phyloP scores from a whole-genome alignment of 116 monocot genomes.

The Papilionanthe hybrid region DNA sequence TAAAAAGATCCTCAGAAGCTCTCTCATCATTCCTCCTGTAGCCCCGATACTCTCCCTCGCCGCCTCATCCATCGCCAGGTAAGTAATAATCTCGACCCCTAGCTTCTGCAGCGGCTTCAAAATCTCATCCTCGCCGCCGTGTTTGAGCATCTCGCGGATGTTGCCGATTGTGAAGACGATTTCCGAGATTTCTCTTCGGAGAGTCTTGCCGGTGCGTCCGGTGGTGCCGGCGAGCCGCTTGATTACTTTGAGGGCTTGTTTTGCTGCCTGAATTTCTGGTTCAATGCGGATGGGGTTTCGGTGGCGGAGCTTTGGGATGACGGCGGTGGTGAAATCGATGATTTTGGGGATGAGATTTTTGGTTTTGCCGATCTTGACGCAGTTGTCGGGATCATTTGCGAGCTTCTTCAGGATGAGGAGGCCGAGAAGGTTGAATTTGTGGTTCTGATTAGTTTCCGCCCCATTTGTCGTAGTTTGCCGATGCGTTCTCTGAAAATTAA shows the following conservation, averaged over 20 bases:
- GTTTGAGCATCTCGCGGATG: constrained; percentile 60
- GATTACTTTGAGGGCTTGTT: constrained; percentile 51
- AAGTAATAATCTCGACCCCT: constrained; percentile 61
- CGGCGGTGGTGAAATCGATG: constrained; percentile 36
- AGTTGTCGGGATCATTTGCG: constrained; percentile 32
- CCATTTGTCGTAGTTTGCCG: too few relatives aligned
- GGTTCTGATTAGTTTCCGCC: constrained; percentile 6
- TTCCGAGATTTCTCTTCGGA: constrained; percentile 62
- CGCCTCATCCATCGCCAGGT: constrained; percentile 57
- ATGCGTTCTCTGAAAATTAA: not conserved
- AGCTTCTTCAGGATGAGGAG: constrained; percentile 42
- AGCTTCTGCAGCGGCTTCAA: constrained; percentile 37
- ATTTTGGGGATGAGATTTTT: constrained; percentile 44
- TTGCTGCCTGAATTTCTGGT: constrained; percentile 35
- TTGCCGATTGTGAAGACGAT: constrained; percentile 73
- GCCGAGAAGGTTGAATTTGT: constrained; percentile 35
- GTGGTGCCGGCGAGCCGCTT: constrained; percentile 65
- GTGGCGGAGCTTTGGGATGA: constrained; percentile 5
- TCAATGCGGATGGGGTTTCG: constrained; percentile 1
- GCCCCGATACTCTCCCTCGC: constrained; percentile 63
- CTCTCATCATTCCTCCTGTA: constrained; percentile 60
- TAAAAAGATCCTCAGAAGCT: constrained; percentile 50
- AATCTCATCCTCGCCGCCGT: constrained; percentile 37
- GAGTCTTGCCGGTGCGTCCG: constrained; percentile 38
- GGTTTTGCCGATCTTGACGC: constrained; percentile 36